phyloP scores from a whole-genome alignment of 805 yeast species.

The Candida maesae region DNA sequence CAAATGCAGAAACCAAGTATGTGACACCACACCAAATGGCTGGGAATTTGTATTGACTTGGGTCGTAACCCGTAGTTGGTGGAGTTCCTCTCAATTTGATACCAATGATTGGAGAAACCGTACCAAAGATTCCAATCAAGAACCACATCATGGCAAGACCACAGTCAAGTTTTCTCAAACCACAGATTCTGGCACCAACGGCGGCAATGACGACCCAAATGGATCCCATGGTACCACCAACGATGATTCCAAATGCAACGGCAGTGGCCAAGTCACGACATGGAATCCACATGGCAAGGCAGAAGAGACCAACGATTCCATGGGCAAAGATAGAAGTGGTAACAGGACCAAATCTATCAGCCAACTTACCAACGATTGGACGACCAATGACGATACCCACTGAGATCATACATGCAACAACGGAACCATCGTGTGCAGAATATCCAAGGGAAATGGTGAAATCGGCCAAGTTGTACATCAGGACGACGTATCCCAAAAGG shows the following conservation, averaged over 20 bases:
- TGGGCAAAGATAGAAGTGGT: constrained; percentile 41
- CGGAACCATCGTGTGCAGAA: constrained; percentile 48
- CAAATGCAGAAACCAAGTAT: constrained; percentile 43
- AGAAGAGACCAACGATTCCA: constrained; percentile 36
- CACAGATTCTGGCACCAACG: constrained; percentile 48
- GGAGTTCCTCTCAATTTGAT: constrained; percentile 39
- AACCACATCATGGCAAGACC: constrained; percentile 52
- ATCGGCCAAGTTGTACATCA: constrained; percentile 56
- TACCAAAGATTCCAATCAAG: constrained; percentile 44
- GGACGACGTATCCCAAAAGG: constrained; percentile 56
- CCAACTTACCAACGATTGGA: constrained; percentile 48
- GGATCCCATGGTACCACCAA: constrained; percentile 59
- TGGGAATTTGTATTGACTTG: constrained; percentile 48
- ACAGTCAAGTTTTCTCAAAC: constrained; percentile 47
- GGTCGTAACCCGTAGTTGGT: constrained; percentile 30
- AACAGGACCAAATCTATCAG: constrained; percentile 52
- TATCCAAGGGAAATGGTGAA: constrained; percentile 61
- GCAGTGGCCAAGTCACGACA: constrained; percentile 55
- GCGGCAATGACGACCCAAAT: constrained; percentile 55
- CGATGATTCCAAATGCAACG: constrained; percentile 45
- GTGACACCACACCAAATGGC: constrained; percentile 56
- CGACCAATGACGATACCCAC: constrained; percentile 55
- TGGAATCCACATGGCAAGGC: constrained; percentile 54
- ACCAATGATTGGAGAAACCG: constrained; percentile 60
- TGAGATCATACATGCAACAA: constrained; percentile 56